Conservation (phyloP, 148 eudicot species). For the Pouteria glomerata region DNA sequence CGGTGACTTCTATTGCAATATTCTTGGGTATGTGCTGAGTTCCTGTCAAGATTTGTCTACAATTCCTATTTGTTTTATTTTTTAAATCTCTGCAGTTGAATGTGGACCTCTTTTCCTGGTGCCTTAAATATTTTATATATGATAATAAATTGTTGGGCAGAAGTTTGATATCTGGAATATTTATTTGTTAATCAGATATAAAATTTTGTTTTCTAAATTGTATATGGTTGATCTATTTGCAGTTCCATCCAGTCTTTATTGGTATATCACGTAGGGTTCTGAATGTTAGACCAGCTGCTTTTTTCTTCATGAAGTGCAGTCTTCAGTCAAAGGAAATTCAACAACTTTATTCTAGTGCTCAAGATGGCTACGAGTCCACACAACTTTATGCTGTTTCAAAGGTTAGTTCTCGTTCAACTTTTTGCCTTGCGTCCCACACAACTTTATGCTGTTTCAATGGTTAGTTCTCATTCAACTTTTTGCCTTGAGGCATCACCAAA, state of each 20-base stretch:
- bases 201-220: neutral
- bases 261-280: slow-evolving; percentile 80
- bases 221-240: slow-evolving; percentile 19
- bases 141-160: neutral
- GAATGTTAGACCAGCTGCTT: slow-evolving; percentile 91
- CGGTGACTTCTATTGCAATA: neutral
- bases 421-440: slow-evolving; percentile 45
- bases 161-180: neutral
- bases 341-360: slow-evolving; percentile 63
- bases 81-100: neutral
- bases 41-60: neutral
- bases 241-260: slow-evolving; percentile 66
- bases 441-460: slow-evolving; percentile 62
- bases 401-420: slow-evolving; percentile 37
- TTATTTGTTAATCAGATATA: neutral
- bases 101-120: neutral
- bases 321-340: slow-evolving; percentile 73
- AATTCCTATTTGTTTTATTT: neutral
- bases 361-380: slow-evolving; percentile 93
- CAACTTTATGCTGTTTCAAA: slow-evolving; percentile 58
- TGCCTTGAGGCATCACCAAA: too few species aligned
- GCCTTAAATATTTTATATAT: neutral
- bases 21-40: neutral
- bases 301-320: slow-evolving; percentile 83
- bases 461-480: slow-evolving; percentile 26